A percentile compares a stretch with the other conserved stretches of the same genome.
Conservation (phyloP, 2,329 filamentous ascomycete species). For the Diplodia seriata region DNA sequence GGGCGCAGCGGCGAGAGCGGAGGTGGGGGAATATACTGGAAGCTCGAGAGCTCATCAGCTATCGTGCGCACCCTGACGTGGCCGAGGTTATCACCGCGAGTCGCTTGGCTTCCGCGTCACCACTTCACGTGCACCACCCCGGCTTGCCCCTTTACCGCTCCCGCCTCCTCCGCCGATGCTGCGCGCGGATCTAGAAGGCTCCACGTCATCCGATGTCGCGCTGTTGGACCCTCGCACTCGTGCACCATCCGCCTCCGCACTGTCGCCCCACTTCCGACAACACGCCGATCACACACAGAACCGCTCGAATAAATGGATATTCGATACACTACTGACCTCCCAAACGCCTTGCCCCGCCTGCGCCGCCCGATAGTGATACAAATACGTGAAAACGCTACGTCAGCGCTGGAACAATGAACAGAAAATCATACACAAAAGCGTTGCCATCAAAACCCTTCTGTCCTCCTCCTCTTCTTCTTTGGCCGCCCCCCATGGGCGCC, state of each 20-base stretch:
- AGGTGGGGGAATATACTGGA: conserved; percentile 25
- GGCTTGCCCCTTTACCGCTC: background rate
- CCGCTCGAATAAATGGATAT: conserved; percentile 10
- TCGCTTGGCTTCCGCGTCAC: conserved; percentile 2
- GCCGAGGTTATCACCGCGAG: conserved; percentile 10
- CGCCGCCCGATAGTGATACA: background rate
- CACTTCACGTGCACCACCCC: conserved; percentile 11
- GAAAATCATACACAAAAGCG: background rate
- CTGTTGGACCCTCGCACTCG: background rate
- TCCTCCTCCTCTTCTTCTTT: conserved; percentile 44
- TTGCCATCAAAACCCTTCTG: conserved; percentile 42
- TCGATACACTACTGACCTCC: background rate
- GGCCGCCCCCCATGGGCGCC: conserved; percentile 46
- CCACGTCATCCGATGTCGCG: conserved; percentile 4
- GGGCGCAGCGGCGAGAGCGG: conserved; percentile 3
- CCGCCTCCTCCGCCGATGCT: background rate
- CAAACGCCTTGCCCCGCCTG: conserved; percentile 7
- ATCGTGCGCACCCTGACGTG: conserved; percentile 14
- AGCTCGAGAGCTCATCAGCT: conserved; percentile 15
- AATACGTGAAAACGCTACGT: background rate
- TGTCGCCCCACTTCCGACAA: conserved; percentile 9
- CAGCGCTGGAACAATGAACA: background rate
- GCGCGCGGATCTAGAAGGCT: conserved; percentile 2
- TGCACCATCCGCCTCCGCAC: background rate
- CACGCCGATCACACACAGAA: conserved; percentile 4